Base-by-base conservation (phyloP, 768 basidiomycete genomes). In the Boletus subcaerulescens region DNA sequence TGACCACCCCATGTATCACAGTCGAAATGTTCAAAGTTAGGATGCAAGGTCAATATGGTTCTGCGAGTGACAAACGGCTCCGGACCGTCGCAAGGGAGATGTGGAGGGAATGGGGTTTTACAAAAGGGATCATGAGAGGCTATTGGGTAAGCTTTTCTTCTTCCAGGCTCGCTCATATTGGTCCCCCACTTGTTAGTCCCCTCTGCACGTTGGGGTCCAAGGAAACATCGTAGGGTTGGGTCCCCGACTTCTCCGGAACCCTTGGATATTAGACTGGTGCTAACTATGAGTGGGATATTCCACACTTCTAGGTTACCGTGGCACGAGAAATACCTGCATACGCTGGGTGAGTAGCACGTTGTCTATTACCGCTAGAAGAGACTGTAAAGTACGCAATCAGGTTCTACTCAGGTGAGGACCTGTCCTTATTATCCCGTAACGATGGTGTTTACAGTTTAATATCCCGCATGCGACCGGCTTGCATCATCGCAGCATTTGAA, bases 21-120 rank as follows among this genome's bases (percentile, higher is more conserved):
- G 91, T 93, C 48, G 97, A 99, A 73, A 92, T 98, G 90, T 98
- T 98, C 77, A 98, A 99, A 73, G 92, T 98, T 29, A 82, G 91
- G 17, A 97, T 97, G 96, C 95, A 97, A 72, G 94, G 89, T 8
- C 91, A 98, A 67, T 96, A 97, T 62, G 96, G 95, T 12, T 79
- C 77, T 4, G 77, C 83, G 13, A 78, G 80, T 10, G 94, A 98
- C 68, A 88, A 95, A 70, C 80, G 83, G 39, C 76, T 99, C 26
- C 74, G 86, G 35, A 78, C 74, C 9, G 79, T 98, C 10, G 83
- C 82, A 15, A 75, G 73, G 20, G 93, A 95, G 60, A 92, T 94
- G 86, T 97, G 92, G 87, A 71, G 66, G 31, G 75, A 91, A 56
- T 93, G 87, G 80, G 96, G 97, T 0, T 85, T 98, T 58, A 74